Evolutionary conservation across 371 early-diverging fungal species (phyloP).

Genomic region (Apophysomyces ossiformis): DNA sequence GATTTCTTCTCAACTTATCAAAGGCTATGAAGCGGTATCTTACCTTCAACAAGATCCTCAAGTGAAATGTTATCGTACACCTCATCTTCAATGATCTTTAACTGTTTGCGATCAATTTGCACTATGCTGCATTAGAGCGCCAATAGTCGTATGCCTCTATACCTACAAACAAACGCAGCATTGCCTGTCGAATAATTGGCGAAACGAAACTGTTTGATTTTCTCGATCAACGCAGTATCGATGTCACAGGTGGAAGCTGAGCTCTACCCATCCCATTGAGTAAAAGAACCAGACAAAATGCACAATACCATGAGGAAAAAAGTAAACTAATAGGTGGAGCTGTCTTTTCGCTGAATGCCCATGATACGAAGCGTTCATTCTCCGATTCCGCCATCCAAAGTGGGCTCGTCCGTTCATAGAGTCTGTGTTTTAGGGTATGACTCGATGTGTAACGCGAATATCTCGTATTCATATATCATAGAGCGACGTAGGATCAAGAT

Average conservation of each 20-base stretch:
- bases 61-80: conserved; percentile 51
- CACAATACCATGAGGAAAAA: not conserved
- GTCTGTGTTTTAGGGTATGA: too few species aligned
- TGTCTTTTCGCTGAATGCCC: too few species aligned
- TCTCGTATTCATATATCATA: too few species aligned
- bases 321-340: not conserved
- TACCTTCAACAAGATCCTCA: conserved; percentile 68
- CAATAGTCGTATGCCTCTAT: not conserved
- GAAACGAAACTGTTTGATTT: conserved; percentile 65
- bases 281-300: not conserved
- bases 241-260: conserved; percentile 60
- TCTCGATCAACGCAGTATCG: conserved; percentile 54
- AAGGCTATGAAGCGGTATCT: not conserved
- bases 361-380: too few species aligned
- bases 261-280: not conserved
- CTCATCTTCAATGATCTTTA: conserved; percentile 62
- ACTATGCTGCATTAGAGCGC: conserved; percentile 35
- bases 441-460: too few species aligned
- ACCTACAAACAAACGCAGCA: conserved; percentile 64
- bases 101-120: conserved; percentile 58
- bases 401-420: too few species aligned
- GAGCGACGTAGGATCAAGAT: too few species aligned
- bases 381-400: too few species aligned
- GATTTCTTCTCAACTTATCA: not conserved
- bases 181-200: conserved; percentile 60